phyloP scores from a whole-genome alignment of 2,329 filamentous ascomycete species.

The Emmonsiellopsis sp. region DNA sequence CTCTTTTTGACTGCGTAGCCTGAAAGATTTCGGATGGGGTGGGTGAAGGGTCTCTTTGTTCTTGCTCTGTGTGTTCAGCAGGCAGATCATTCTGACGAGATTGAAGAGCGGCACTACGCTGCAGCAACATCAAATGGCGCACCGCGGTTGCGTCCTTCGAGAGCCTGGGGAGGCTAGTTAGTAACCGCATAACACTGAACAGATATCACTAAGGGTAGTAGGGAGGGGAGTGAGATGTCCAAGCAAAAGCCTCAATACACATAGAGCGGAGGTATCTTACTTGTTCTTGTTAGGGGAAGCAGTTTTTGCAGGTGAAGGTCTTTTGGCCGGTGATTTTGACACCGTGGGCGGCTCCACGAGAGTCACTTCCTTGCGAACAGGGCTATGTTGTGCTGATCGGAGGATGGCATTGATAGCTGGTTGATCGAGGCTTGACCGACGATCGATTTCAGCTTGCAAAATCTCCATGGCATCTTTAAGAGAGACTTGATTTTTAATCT shows the following conservation, averaged over 20 bases:
- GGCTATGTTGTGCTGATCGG: conserved; percentile 27
- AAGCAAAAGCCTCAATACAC: too few species aligned
- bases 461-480: conserved; percentile 21
- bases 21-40: neutral
- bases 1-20: neutral
- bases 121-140: too few species aligned
- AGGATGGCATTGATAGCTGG: conserved; percentile 16
- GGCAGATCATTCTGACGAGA: too few species aligned
- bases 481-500: conserved; percentile 37
- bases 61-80: neutral
- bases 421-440: conserved; percentile 17
- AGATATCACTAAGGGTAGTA: too few species aligned
- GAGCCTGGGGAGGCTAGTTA: too few species aligned
- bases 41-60: neutral
- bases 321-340: neutral
- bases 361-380: neutral
- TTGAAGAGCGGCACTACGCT: too few species aligned
- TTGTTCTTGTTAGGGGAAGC: too few species aligned
- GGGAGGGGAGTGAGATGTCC: too few species aligned
- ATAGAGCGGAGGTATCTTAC: too few species aligned
- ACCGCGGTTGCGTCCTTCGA: too few species aligned
- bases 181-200: too few species aligned
- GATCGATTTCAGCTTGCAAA: conserved; percentile 21
- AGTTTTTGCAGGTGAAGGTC: too few species aligned
- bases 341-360: neutral